These are phyloP conservation scores for Malassezia obtusa DNA, from an alignment of 1,284 basidiomycete species.

Conservation along the genomic window DNA sequence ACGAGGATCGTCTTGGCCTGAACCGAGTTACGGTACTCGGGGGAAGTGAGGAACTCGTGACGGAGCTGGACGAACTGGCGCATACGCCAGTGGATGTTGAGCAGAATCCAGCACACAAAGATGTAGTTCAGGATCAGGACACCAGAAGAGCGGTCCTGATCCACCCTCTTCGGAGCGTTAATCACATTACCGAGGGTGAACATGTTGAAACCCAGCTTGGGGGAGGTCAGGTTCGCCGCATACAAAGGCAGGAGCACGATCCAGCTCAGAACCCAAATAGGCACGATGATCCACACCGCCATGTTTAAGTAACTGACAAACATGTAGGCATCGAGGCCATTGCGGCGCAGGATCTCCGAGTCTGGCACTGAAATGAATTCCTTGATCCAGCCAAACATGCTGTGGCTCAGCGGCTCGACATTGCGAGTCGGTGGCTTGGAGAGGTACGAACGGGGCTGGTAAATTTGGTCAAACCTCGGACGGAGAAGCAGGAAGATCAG, in stretches of 20 bases:
- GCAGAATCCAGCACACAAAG: constrained; percentile 62
- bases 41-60: constrained; percentile 71
- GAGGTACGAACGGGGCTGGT: constrained; percentile 48
- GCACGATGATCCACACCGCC: constrained; percentile 67
- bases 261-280: constrained; percentile 54
- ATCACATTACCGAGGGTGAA: constrained; percentile 68
- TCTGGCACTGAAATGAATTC: constrained; percentile 45
- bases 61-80: constrained; percentile 67
- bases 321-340: constrained; percentile 88
- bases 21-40: constrained; percentile 61
- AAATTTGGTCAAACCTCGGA: constrained; percentile 48
- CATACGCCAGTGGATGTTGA: constrained; percentile 72
- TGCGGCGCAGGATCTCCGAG: constrained; percentile 51
- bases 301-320: constrained; percentile 76
- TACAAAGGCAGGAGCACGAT: constrained; percentile 58
- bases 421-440: constrained; percentile 38
- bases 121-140: constrained; percentile 38
- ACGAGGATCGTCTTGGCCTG: constrained; percentile 81
- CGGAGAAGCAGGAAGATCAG: constrained; percentile 47
- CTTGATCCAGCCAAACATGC: constrained; percentile 49
- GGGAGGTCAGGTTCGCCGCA: constrained; percentile 24
- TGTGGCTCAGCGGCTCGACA: constrained; percentile 42
- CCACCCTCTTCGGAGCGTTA: constrained; percentile 13
- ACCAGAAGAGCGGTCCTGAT: constrained; percentile 37
- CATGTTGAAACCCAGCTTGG: constrained; percentile 56